Base-by-base conservation (phyloP, 2,329 filamentous ascomycete genomes). In the Pseudonectria buxi region DNA sequence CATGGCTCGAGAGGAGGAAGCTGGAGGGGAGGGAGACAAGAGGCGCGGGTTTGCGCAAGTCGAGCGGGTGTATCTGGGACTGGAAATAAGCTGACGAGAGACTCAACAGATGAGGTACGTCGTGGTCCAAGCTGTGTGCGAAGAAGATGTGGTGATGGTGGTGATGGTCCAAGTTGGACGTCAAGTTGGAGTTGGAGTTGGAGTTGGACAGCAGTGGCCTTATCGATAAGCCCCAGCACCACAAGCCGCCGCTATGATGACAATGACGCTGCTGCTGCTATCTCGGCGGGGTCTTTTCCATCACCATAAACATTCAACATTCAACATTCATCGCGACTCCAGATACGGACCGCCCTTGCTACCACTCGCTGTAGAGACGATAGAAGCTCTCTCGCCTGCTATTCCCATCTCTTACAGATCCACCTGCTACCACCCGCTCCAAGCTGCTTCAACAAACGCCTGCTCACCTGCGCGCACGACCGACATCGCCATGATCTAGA, bases 401-500 rank as follows among this genome's bases (percentile, higher is more conserved):
- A 22, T 22, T 22, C 5, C 18, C n/a, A n/a, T n/a, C 5, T 22
- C 18, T 22, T 22, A 5, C 5, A 22, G 5, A 9, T 22, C 9
- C 18, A 22, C 9, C 18, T 22, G 18, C 9, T 22, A 22, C 18
- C 18, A 9, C 5, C n/a, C n/a, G n/a, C n/a, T n/a, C n/a, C n/a
- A n/a, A n/a, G n/a, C n/a, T 6, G n/a, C 14, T 14, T 6, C 14
- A 14, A 30, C 6, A 15, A 14, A 6, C 14, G 14, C 10, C 18
- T 12, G 10, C 16, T 7, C 30, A 26, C 12, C n/a, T 14, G 22
- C 14, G 26, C 11, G 7, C 24, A 6, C 18, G 30, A 39, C 33
- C 40, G 37, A 44, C 18, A 40, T 42, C 53, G 53, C 44, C 53
- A 62, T 62, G 58, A 50, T 57, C 51, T 62, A 62, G 58, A 44